These are phyloP conservation scores for Erysiphe pulchra DNA, from an alignment of 2,329 filamentous ascomycete genomes.

Conservation along the genomic window DNA sequence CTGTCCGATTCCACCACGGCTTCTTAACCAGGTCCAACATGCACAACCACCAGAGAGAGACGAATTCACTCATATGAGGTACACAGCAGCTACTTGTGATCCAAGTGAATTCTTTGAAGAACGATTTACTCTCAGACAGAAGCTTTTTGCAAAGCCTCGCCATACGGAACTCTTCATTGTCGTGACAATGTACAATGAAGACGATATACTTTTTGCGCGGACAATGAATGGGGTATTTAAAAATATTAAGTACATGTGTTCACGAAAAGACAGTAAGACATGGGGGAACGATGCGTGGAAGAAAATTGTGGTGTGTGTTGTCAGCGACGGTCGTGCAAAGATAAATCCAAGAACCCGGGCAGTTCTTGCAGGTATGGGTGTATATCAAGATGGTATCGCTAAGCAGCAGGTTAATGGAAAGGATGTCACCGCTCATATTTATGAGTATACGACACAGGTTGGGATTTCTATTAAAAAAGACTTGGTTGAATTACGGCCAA, in stretches of 20 bases:
- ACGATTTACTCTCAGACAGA: constrained; percentile 77
- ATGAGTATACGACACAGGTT: constrained; percentile 79
- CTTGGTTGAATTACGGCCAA: constrained; percentile 60
- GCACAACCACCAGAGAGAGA: constrained; percentile 44
- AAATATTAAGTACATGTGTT: constrained; percentile 97
- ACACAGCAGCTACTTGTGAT: constrained; percentile 85
- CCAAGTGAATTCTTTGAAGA: constrained; percentile 67
- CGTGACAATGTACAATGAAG: constrained; percentile 97
- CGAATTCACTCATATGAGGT: constrained; percentile 77
- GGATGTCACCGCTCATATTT: constrained; percentile 91
- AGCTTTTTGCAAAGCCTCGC: constrained; percentile 71
- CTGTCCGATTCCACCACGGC: constrained; percentile 72
- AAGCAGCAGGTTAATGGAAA: constrained; percentile 95
- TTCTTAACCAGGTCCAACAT: constrained; percentile 31
- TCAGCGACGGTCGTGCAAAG: constrained; percentile 89
- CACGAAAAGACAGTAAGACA: constrained; percentile 74
- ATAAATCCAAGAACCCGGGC: constrained; percentile 84
- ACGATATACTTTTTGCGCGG: constrained; percentile 82
- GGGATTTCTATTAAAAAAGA: constrained; percentile 75
- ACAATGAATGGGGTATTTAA: constrained; percentile 97
- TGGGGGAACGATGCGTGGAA: constrained; percentile 99
- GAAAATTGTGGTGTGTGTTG: constrained; percentile 95
- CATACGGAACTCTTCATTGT: constrained; percentile 93
- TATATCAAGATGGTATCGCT: constrained; percentile 94
- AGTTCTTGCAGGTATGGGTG: constrained; percentile 73